Evolutionary conservation across 1,139 yeast species (phyloP).

Genomic region (Meyerozyma sp.): DNA sequence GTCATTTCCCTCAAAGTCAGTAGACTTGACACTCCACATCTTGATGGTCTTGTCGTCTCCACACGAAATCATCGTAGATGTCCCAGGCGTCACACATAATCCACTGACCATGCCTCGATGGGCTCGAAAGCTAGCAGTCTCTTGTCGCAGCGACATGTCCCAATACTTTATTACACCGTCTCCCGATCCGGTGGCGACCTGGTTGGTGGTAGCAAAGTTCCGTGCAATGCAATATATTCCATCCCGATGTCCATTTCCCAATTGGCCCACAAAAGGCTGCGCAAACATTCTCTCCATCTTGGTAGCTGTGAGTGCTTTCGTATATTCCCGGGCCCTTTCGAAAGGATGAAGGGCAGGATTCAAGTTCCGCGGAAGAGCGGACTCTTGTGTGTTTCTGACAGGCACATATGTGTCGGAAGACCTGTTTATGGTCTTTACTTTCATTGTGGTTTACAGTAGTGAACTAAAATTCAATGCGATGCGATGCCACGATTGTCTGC

Average conservation of each 20-base stretch:
- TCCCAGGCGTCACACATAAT: constrained; percentile 68
- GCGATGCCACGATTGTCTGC: background rate
- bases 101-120: constrained; percentile 92
- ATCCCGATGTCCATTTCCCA: constrained; percentile 93
- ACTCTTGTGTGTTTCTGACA: constrained; percentile 83
- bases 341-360: constrained; percentile 96
- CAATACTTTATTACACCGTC: constrained; percentile 94
- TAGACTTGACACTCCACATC: constrained; percentile 61
- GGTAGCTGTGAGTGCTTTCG: constrained; percentile 91
- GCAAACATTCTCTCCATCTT: constrained; percentile 96
- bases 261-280: constrained; percentile 91
- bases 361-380: constrained; percentile 81
- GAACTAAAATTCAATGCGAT: background rate
- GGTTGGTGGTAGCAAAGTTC: constrained; percentile 63
- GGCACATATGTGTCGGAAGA: constrained; percentile 91
- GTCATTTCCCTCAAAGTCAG: constrained; percentile 32
- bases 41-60: constrained; percentile 89
- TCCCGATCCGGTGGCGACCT: constrained; percentile 87
- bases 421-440: constrained; percentile 85
- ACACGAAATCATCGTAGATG: constrained; percentile 65
- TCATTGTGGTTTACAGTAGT: constrained; percentile 34
- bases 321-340: constrained; percentile 94
- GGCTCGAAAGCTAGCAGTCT: constrained; percentile 73
- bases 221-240: constrained; percentile 91
- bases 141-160: constrained; percentile 75